Conservation (phyloP, 2,329 filamentous ascomycete species). For the Acephala macrosclerotiorum region DNA sequence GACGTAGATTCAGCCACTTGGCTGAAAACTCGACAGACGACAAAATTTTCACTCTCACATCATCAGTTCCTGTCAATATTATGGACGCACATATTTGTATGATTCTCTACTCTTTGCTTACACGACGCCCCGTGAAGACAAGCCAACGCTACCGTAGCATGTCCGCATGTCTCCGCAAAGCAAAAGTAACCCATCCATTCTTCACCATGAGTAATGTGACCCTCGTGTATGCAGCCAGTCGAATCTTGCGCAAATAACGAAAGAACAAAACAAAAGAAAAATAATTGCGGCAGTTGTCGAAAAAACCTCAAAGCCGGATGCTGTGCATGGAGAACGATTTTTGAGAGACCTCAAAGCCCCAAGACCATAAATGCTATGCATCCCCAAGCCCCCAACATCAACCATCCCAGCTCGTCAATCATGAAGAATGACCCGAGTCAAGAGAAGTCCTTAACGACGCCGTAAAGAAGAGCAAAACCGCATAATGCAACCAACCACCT, state of each 20-base stretch:
- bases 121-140: background rate
- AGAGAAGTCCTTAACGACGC: slow-evolving; percentile 31
- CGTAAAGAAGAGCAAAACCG: slow-evolving; percentile 27
- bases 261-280: slow-evolving; percentile 19
- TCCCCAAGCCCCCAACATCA: slow-evolving; percentile 23
- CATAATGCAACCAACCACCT: slow-evolving; percentile 38
- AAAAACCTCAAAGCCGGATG: slow-evolving; percentile 13
- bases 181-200: slow-evolving; percentile 15
- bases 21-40: too few species aligned
- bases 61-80: background rate
- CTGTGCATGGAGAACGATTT: slow-evolving; percentile 10
- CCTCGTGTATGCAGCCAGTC: slow-evolving; percentile 38
- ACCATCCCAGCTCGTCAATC: slow-evolving; percentile 26
- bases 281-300: slow-evolving; percentile 11
- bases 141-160: background rate
- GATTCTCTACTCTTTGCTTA: slow-evolving; percentile 8
- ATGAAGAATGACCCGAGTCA: slow-evolving; percentile 20
- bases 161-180: slow-evolving; percentile 3
- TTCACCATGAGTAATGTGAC: slow-evolving; percentile 25
- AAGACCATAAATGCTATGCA: slow-evolving; percentile 29
- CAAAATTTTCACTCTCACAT: too few species aligned
- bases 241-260: slow-evolving; percentile 27
- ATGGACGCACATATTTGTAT: slow-evolving; percentile 7
- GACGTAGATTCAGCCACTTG: background rate
- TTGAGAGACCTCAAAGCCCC: slow-evolving; percentile 26